Conservation (phyloP, 805 yeast genomes). For the Wickerhamiella spandovensis region DNA sequence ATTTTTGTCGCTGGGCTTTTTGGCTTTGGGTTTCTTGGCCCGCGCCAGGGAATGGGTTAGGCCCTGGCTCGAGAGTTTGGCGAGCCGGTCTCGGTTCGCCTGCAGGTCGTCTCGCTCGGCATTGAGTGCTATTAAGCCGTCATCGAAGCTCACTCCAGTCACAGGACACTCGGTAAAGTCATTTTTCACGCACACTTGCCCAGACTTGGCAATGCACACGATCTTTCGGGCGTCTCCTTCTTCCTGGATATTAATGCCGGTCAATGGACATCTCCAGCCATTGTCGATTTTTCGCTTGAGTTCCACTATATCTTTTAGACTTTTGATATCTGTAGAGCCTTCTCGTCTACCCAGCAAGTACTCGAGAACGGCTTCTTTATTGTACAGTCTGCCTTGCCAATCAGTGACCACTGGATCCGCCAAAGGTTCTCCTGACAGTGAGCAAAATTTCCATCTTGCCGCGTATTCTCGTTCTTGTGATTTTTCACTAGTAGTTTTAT, state of each 20-base stretch:
- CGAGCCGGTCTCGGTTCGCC: neutral
- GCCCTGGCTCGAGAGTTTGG: neutral
- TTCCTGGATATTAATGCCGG: constrained; percentile 22
- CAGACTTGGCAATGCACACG: constrained; percentile 7
- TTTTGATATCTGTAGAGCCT: constrained; percentile 24
- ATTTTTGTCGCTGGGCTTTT: neutral
- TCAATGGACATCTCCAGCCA: constrained; percentile 29
- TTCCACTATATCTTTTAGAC: constrained; percentile 34
- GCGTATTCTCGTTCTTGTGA: constrained; percentile 4
- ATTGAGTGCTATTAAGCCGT: constrained; percentile 26
- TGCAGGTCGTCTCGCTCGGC: constrained; percentile 24
- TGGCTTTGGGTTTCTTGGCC: neutral
- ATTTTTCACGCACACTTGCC: neutral
- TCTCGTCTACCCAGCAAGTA: constrained; percentile 32
- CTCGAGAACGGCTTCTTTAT: constrained; percentile 50
- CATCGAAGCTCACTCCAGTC: neutral
- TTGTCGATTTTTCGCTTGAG: constrained; percentile 23
- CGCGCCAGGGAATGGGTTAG: neutral
- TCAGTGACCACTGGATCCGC: constrained; percentile 45
- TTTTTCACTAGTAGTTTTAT: neutral
- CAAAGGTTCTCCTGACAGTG: constrained; percentile 31
- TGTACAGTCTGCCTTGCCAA: constrained; percentile 48
- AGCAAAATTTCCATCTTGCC: constrained; percentile 36
- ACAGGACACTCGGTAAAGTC: neutral
- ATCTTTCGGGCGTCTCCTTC: constrained; percentile 28